Evolutionary conservation across 257 asterid genomes (phyloP).

Genomic region (Galeopsis tetrahit): DNA sequence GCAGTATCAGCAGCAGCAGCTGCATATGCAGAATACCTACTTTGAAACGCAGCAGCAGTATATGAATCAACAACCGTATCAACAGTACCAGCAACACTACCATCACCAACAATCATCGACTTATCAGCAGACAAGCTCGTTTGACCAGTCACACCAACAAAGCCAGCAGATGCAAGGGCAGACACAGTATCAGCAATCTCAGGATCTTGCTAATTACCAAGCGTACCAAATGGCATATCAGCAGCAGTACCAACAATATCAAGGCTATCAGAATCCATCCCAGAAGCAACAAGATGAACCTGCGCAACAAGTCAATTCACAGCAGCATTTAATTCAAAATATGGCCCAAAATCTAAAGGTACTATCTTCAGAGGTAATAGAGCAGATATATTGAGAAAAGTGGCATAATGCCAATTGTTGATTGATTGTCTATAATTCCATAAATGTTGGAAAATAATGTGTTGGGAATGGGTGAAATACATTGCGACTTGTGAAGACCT

Average conservation of each 20-base stretch:
- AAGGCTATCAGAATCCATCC: slow-evolving; percentile 45
- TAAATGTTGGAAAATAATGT: background rate
- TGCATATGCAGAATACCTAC: slow-evolving; percentile 29
- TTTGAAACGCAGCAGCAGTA: slow-evolving; percentile 56
- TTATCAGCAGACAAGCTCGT: slow-evolving; percentile 36
- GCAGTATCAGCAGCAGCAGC: slow-evolving; percentile 60
- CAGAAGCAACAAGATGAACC: slow-evolving; percentile 46
- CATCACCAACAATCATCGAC: slow-evolving; percentile 34
- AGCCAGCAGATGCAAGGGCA: slow-evolving; percentile 38
- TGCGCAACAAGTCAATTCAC: slow-evolving; percentile 29
- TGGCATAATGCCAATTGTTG: background rate
- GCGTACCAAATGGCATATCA: slow-evolving; percentile 63
- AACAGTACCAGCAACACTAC: slow-evolving; percentile 44
- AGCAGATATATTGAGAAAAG: background rate
- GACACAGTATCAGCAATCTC: slow-evolving; percentile 42
- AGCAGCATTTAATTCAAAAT: slow-evolving; percentile 20
- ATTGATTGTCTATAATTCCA: background rate
- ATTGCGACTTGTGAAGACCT: background rate
- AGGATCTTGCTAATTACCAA: slow-evolving; percentile 47
- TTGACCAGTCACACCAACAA: slow-evolving; percentile 44
- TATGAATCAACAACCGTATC: slow-evolving; percentile 49
- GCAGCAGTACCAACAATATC: slow-evolving; percentile 81
- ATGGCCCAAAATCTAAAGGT: slow-evolving; percentile 46
- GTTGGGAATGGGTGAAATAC: background rate
- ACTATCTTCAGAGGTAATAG: background rate